phyloP scores from a whole-genome alignment of 768 basidiomycete species.

The Rhodosporidiobolus sp. region DNA sequence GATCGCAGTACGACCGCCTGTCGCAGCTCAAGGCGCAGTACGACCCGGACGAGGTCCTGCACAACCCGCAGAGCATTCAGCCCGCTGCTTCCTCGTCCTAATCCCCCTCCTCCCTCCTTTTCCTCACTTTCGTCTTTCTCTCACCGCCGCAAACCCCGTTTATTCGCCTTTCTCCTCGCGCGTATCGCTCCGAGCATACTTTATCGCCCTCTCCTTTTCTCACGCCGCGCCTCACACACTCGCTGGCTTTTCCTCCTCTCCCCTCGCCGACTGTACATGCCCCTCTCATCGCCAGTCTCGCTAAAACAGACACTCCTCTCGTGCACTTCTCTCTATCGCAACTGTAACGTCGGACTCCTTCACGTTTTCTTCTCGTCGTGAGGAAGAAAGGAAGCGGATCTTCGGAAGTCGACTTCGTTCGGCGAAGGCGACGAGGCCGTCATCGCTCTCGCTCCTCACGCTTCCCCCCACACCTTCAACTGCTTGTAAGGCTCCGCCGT shows the following conservation, averaged over 20 bases:
- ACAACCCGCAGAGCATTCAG: constrained; percentile 32
- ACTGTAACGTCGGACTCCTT: no score
- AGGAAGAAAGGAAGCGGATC: no score
- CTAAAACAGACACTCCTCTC: background rate
- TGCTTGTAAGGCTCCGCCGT: no score
- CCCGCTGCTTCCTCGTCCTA: background rate
- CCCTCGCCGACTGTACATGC: background rate
- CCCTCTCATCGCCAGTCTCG: background rate
- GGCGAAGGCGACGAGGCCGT: no score
- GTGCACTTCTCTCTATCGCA: background rate
- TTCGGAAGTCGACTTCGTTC: no score
- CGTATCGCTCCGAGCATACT: background rate
- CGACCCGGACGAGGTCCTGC: constrained; percentile 30
- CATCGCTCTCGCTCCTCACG: no score
- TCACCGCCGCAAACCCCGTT: background rate
- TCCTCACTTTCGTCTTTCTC: background rate
- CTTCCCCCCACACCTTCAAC: no score
- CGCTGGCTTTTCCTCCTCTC: background rate
- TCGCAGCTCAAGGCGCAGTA: constrained; percentile 21
- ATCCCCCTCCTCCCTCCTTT: background rate
- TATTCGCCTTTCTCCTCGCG: background rate
- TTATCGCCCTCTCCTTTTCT: no score
- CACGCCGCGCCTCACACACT: background rate
- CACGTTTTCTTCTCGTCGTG: no score
- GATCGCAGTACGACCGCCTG: constrained; percentile 30